Evolutionary conservation across 352 stramenopile genomes (phyloP).

Genomic region (Pythium scleroteichum): DNA sequence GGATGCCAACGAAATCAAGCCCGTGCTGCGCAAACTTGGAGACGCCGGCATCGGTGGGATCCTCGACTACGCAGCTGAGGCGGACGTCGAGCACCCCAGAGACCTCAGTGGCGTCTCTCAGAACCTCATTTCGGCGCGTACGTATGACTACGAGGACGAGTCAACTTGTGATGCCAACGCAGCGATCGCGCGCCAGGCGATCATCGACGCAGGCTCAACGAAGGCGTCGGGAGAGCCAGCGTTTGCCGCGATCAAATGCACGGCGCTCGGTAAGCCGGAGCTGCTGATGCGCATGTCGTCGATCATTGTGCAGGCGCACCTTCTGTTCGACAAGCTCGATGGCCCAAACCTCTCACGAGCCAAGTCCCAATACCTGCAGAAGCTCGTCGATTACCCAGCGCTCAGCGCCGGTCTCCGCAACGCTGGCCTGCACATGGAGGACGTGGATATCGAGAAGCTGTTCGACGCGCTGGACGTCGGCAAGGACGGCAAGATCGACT

Average conservation of each 20-base stretch:
- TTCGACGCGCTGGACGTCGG: slow-evolving; percentile 68
- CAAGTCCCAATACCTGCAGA: slow-evolving; percentile 79
- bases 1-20: slow-evolving; percentile 82
- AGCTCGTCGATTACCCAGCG: slow-evolving; percentile 79
- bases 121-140: slow-evolving; percentile 86
- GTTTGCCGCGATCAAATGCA: slow-evolving; percentile 98
- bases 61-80: slow-evolving; percentile 97
- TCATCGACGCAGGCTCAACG: slow-evolving; percentile 64
- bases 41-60: slow-evolving; percentile 92
- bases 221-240: slow-evolving; percentile 57
- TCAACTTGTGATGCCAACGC: slow-evolving; percentile 91
- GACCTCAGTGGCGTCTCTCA: slow-evolving; percentile 78
- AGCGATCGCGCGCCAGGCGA: slow-evolving; percentile 80
- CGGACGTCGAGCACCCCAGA: slow-evolving; percentile 82
- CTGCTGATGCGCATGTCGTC: slow-evolving; percentile 94
- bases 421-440: slow-evolving; percentile 59
- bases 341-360: slow-evolving; percentile 74
- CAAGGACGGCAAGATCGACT: slow-evolving; percentile 88
- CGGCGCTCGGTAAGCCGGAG: slow-evolving; percentile 95
- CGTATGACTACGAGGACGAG: slow-evolving; percentile 97
- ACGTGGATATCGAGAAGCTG: slow-evolving; percentile 65
- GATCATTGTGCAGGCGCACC: slow-evolving; percentile 91
- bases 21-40: slow-evolving; percentile 75
- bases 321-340: slow-evolving; percentile 93
- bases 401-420: slow-evolving; percentile 71